Evolutionary conservation across 2,329 filamentous ascomycete species (phyloP), one percentile per base, ranked within the genome.

Genomic region (Didymella glomerata): DNA sequence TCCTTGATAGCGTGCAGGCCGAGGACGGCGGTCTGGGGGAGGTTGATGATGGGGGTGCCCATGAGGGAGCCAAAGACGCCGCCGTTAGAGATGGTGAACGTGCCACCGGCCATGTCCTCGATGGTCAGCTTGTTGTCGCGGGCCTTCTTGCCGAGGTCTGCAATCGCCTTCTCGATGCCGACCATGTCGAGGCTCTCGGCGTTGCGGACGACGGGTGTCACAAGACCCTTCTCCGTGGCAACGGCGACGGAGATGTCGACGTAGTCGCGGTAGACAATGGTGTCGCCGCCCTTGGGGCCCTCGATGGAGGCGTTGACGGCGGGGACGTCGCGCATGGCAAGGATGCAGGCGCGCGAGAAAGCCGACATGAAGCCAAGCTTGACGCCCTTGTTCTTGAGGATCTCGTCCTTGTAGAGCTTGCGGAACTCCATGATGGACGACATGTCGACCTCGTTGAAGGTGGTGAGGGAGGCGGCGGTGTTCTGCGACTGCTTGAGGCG

Each of bases 341-440:
- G 83, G 44, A 96, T 88, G 70, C 88, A 91, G 47, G 95, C 95
- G 65, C 90, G 91, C 4, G 94, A 91, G 81, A 99, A 99, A 55
- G 94, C 94, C 77, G 93, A 95, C 94, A 99, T 98, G 84, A 98
- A 99, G n/a, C 95, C 95, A 53, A 99, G 89, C 84, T 98, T 99
- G 58, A 98, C 90, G 44, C 93, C 94, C 10, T 92, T 95, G 84
- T 94, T 96, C 86, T 98, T 97, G 57, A 98, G 83, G 22, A 97
- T 83, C 60, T 97, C 93, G 60, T 98, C 94, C 84, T 98, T 98
- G 86, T 98, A 98, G 46, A 93, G 84, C 80, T 96, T 97, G 70
- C 95, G 90, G 83, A 99, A 94, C 64, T 97, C 92, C 90, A 98
- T 97, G 48, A 99, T 84, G 22, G 90, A 92, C 30, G 94, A 96